Conservation (phyloP, 805 yeast species). For the Candida khao-thaluensis region DNA sequence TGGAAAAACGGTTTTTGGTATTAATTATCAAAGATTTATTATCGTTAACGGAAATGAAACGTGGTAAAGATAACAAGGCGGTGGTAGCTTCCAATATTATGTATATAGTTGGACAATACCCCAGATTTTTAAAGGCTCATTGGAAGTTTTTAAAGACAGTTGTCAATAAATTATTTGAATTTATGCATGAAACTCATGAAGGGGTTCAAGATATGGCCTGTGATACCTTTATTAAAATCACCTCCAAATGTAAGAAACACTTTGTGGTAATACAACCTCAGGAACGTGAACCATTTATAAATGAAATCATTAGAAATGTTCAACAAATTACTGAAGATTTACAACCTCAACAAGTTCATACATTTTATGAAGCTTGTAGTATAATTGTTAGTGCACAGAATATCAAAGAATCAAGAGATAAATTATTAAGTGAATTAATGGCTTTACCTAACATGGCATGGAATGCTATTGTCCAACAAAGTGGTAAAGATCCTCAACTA, state of each 20-base stretch:
- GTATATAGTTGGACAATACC: slow-evolving; percentile 99
- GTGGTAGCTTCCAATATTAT: slow-evolving; percentile 99
- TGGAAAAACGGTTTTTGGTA: slow-evolving; percentile 92
- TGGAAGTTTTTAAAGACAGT: slow-evolving; percentile 98
- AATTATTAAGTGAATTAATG: slow-evolving; percentile 78
- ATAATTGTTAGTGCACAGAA: slow-evolving; percentile 87
- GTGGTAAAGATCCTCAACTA: slow-evolving; percentile 78
- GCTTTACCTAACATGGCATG: slow-evolving; percentile 91
- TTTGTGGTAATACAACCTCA: slow-evolving; percentile 84
- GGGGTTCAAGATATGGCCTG: slow-evolving; percentile 99
- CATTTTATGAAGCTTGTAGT: slow-evolving; percentile 97
- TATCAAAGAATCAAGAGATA: slow-evolving; percentile 63
- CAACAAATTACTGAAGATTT: slow-evolving; percentile 86
- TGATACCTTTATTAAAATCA: slow-evolving; percentile 95
- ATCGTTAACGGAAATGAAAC: slow-evolving; percentile 89
- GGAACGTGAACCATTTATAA: slow-evolving; percentile 87
- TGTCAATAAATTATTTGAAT: slow-evolving; percentile 91
- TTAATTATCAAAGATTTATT: slow-evolving; percentile 89
- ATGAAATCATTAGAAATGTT: slow-evolving; percentile 80
- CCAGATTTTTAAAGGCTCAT: slow-evolving; percentile 94
- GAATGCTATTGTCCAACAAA: slow-evolving; percentile 83
- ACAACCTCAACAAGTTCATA: slow-evolving; percentile 96
- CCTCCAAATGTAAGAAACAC: slow-evolving; percentile 92
- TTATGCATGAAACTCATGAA: slow-evolving; percentile 99
- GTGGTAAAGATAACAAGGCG: slow-evolving; percentile 97